A percentile compares a stretch with the other conserved stretches of the same genome.
These are phyloP conservation scores for Aspergillus sp. DNA, from an alignment of 2,329 filamentous ascomycete species.

Conservation along the genomic window DNA sequence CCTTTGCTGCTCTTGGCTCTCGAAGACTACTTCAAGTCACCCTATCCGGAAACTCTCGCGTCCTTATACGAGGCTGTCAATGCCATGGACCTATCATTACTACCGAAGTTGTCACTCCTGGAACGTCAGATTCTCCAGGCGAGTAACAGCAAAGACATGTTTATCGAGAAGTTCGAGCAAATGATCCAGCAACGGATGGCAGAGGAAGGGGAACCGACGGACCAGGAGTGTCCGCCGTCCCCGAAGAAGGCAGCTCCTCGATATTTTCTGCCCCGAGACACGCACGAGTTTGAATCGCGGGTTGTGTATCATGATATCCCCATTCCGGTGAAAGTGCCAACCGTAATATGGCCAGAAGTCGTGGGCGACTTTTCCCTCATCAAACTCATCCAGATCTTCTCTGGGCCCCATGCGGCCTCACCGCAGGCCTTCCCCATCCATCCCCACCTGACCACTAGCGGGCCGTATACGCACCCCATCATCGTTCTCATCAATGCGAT, in stretches of 20 bases:
- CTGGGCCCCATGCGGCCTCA: constrained; percentile 73
- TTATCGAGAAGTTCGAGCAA: constrained; percentile 94
- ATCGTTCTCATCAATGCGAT: constrained; percentile 93
- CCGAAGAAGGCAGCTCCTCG: constrained; percentile 61
- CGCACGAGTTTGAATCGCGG: constrained; percentile 94
- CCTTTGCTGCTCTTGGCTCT: constrained; percentile 85
- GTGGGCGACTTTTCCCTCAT: constrained; percentile 97
- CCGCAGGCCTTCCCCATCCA: constrained; percentile 84
- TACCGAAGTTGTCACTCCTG: constrained; percentile 79
- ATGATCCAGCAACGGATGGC: constrained; percentile 82
- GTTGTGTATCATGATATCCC: constrained; percentile 96
- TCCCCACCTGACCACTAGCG: constrained; percentile 89
- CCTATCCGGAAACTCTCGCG: constrained; percentile 80
- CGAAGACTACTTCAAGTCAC: constrained; percentile 95
- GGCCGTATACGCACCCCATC: constrained; percentile 85
- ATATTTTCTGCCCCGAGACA: constrained; percentile 83
- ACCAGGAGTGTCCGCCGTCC: constrained; percentile 37
- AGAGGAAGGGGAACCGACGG: constrained; percentile 52
- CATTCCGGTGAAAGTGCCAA: constrained; percentile 93
- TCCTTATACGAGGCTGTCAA: constrained; percentile 91
- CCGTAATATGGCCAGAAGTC: constrained; percentile 88
- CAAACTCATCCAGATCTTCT: constrained; percentile 95
- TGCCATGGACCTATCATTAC: constrained; percentile 90
- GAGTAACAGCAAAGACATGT: constrained; percentile 92
- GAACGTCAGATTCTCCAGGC: constrained; percentile 84